Conservation (phyloP, 2,329 filamentous ascomycete genomes). For the Colletotrichum sp. region DNA sequence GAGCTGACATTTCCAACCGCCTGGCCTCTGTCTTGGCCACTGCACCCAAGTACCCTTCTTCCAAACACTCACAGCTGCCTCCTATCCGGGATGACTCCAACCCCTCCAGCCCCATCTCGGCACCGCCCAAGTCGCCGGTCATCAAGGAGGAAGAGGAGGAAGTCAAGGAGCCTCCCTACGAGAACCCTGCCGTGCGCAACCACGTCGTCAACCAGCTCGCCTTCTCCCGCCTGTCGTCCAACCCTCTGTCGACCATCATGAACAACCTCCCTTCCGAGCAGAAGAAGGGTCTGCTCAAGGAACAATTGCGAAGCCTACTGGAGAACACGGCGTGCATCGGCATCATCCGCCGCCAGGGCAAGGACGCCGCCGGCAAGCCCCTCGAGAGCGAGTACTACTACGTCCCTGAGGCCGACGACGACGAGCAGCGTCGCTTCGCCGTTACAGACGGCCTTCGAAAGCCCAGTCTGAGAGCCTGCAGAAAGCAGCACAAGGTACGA, state of each 20-base stretch:
- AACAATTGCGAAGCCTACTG: constrained; percentile 73
- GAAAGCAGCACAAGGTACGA: constrained; percentile 96
- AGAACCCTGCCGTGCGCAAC: constrained; percentile 64
- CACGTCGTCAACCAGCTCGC: constrained; percentile 96
- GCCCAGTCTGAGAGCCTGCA: constrained; percentile 85
- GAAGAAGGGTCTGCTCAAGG: constrained; percentile 62
- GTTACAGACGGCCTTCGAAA: constrained; percentile 88
- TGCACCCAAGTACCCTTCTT: constrained; percentile 59
- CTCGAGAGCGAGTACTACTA: constrained; percentile 99
- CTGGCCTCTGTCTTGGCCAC: constrained; percentile 78
- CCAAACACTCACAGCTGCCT: constrained; percentile 13
- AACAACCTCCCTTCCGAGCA: constrained; percentile 78
- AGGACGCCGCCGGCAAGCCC: constrained; percentile 91
- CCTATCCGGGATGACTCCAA: constrained; percentile 3
- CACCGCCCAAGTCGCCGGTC: constrained; percentile 3
- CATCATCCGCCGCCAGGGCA: constrained; percentile 87
- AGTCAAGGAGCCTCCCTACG: constrained; percentile 22
- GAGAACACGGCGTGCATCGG: constrained; percentile 81
- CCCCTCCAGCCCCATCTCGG: constrained; percentile 15
- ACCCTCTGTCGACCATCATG: constrained; percentile 87
- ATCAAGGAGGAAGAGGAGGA: constrained; percentile 10
- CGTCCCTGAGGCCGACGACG: constrained; percentile 82
- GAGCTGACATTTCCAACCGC: constrained; percentile 81
- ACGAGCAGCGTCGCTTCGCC: constrained; percentile 78
- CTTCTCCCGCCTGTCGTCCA: constrained; percentile 90